Base-by-base conservation (phyloP, 2,329 filamentous ascomycete species). In the Fusarium paranaense region DNA sequence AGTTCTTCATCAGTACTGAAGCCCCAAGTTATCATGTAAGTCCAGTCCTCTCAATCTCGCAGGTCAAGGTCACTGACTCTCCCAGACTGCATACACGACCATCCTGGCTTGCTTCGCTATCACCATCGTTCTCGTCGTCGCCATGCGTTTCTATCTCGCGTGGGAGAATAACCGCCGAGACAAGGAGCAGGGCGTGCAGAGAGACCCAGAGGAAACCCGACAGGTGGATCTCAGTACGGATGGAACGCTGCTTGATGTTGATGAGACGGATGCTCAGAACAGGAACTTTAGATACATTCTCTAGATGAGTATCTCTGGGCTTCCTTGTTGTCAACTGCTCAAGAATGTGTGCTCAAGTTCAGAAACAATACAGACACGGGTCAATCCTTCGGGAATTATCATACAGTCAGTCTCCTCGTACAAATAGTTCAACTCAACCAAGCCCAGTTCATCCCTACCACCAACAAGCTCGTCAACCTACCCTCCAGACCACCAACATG, bases 111-210 rank as follows among this genome's bases (percentile, higher is more conserved):
- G 67, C 52, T 70, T 70, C 22, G 67, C 67, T 14, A 70, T 70
- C 25, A 70, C 67, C 1, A 70, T 70, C 10, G 67, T 27, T 18
- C 32, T 70, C n/a, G 67, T 67, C 4, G 45, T 64, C 14, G 59
- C n/a, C 9, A 57, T 70, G 40, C 54, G 60, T 0, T 62, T 67
- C 14, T 67, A 63, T 38, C 52, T 70, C 10, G 54, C 85, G 88
- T 71, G 65, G 69, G 65, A 68, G 33, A 71, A 71, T 4, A 42
- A 40, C 10, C 56, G 57, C 9, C 40, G 69, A 27, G 69, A 71
- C 38, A 60, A 57, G 33, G 69, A 71, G 20, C 68, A 71, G 38
- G 68, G 68, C 5, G 56, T 71, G 11, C 54, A 62, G 20, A 62
- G 63, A 33, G 62, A 71, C 22, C 68, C 68, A 20, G 69, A 71